These are phyloP conservation scores for Botrytis paeoniae DNA, from an alignment of 2,329 filamentous ascomycete species.

Conservation along the genomic window DNA sequence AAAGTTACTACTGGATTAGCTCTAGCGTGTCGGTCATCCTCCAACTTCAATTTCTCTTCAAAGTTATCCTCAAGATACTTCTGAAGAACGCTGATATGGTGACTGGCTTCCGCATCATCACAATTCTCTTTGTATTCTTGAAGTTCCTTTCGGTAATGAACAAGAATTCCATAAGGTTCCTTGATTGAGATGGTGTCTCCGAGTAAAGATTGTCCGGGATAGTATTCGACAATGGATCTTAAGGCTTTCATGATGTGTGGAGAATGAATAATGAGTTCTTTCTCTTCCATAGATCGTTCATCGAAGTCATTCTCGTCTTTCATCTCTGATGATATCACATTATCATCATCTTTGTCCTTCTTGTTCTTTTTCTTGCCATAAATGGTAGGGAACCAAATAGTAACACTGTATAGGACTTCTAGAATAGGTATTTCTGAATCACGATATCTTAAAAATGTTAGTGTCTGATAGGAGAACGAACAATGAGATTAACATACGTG, in stretches of 20 bases:
- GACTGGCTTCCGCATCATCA: slow-evolving; percentile 27
- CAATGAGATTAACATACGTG: slow-evolving; percentile 11
- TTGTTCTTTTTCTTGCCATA: slow-evolving; percentile 24
- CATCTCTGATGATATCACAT: neutral
- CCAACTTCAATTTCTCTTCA: slow-evolving; percentile 26
- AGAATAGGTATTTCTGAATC: slow-evolving; percentile 27
- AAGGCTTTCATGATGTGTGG: slow-evolving; percentile 30
- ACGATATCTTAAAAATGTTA: slow-evolving; percentile 22
- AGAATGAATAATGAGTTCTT: slow-evolving; percentile 30
- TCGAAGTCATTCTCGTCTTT: slow-evolving; percentile 25
- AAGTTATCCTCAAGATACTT: slow-evolving; percentile 29
- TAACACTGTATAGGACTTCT: slow-evolving; percentile 29
- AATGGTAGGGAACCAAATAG: slow-evolving; percentile 29
- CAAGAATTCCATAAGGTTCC: slow-evolving; percentile 42
- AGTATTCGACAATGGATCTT: slow-evolving; percentile 28
- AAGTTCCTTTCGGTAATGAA: slow-evolving; percentile 32
- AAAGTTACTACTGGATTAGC: slow-evolving; percentile 28
- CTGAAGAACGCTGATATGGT: slow-evolving; percentile 27
- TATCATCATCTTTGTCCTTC: slow-evolving; percentile 22
- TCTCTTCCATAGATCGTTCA: slow-evolving; percentile 31
- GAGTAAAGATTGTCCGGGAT: slow-evolving; percentile 27
- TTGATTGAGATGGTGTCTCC: slow-evolving; percentile 29
- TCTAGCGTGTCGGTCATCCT: slow-evolving; percentile 25
- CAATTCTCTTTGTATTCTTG: slow-evolving; percentile 27
- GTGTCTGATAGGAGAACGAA: neutral